Evolutionary conservation across 192 early-diverging fungal genomes (phyloP), one percentile per base, ranked within the genome.

Genomic region (Chytriomyces hyalinus): DNA sequence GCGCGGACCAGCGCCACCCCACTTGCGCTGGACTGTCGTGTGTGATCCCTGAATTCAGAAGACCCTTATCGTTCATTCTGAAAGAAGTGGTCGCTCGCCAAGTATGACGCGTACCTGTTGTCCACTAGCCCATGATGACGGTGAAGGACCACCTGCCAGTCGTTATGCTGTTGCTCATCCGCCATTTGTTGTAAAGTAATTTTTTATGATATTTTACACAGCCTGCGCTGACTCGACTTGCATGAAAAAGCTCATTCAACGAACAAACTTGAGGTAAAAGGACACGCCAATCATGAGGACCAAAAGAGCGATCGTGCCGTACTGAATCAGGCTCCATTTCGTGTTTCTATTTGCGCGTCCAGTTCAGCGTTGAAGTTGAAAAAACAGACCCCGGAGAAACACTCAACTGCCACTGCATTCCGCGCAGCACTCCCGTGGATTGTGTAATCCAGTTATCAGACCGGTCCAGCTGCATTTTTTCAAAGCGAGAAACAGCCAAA

Each of bases 341-440:
- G 73, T 66, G 63, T 24, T 65, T 75, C 53, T 57, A 20, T 13
- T 57, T 13, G 15, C 53, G 53, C 53, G 20, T n/a, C 20, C 20
- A 20, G 53, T 20, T 57, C 15, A 20, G 53, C 20, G 53, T 57
- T 57, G 9, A 10, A n/a, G 15, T 36, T 36, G 9, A 67, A 9
- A 13, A 47, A 24, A 47, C 11, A 1, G 1, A 46, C 17, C 8
- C 13, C 11, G 91, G 82, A 7, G 90, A 91, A 70, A 87, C 85
- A 50, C 70, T 92, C 88, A 80, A 51, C 95, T 94, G 78, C 93
- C 92, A 84, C 86, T 86, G 76, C 96, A 87, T 92, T 81, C 84
- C 70, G 61, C 79, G 78, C 47, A 88, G 77, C 7, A 88, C 80
- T 0, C 84, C 84, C 15, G 87, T 84, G 48, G 82, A 84, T 59